These are phyloP conservation scores for Arthromyces matolae DNA, from an alignment of 768 basidiomycete genomes.

Conservation along the genomic window DNA sequence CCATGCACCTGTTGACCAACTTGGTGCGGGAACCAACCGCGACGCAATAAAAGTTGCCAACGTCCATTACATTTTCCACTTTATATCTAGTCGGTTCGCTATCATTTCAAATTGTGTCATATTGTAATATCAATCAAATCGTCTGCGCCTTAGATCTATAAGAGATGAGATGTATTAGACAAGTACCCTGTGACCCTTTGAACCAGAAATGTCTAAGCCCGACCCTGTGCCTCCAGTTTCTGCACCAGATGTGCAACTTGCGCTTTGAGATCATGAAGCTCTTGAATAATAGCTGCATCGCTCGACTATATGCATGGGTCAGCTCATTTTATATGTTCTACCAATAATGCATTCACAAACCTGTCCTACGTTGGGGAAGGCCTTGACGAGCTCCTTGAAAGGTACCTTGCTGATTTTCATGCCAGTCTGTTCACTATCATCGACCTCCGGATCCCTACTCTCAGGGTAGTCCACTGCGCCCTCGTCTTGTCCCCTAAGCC, in stretches of 20 bases:
- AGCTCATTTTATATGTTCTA: too few species aligned
- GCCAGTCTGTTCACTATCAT: constrained; percentile 50
- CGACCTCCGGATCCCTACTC: constrained; percentile 57
- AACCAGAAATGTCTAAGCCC: too few species aligned
- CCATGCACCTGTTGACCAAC: constrained; percentile 72
- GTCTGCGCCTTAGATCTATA: too few species aligned
- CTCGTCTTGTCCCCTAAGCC: constrained; percentile 61
- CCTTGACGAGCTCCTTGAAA: constrained; percentile 65
- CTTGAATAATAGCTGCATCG: constrained; percentile 62
- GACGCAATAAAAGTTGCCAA: constrained; percentile 7
- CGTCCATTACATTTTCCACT: neutral
- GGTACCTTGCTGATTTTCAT: constrained; percentile 65
- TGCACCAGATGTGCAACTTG: constrained; percentile 36
- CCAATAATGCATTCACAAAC: constrained; percentile 39
- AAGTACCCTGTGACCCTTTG: too few species aligned
- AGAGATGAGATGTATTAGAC: too few species aligned
- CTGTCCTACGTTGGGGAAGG: constrained; percentile 69
- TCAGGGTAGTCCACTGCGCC: constrained; percentile 51
- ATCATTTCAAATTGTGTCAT: neutral
- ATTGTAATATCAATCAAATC: too few species aligned
- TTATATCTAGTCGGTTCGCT: too few species aligned
- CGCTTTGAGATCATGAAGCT: constrained; percentile 55
- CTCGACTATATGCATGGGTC: constrained; percentile 60
- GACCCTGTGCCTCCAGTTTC: constrained; percentile 27
- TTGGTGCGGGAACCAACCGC: constrained; percentile 34